Evolutionary conservation across 495 filamentous ascomycete species (phyloP).

Genomic region (Penicillium odoratum): DNA sequence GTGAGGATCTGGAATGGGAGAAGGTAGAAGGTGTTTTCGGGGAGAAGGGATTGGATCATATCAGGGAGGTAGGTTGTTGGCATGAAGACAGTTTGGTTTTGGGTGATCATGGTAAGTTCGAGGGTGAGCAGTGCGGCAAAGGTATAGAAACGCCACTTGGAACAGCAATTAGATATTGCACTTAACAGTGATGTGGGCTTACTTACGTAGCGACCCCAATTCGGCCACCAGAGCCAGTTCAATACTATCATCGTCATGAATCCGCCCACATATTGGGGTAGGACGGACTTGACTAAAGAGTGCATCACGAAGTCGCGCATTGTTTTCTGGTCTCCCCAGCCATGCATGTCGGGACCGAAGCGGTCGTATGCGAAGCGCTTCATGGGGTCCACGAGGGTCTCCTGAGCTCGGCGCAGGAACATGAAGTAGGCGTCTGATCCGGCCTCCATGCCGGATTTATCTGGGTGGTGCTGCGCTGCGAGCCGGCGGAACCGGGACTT

Average conservation of each 20-base stretch:
- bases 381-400: slow-evolving; percentile 75
- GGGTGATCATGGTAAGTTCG: slow-evolving; percentile 72
- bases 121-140: slow-evolving; percentile 67
- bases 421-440: slow-evolving; percentile 67
- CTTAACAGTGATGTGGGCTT: too few relatives aligned
- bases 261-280: slow-evolving; percentile 66
- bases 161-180: not conserved
- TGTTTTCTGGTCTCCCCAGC: slow-evolving; percentile 68
- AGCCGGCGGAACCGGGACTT: slow-evolving; percentile 85
- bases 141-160: slow-evolving; percentile 81
- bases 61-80: slow-evolving; percentile 33
- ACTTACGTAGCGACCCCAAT: slow-evolving; percentile 70
- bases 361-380: slow-evolving; percentile 91
- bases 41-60: slow-evolving; percentile 56
- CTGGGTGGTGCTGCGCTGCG: slow-evolving; percentile 83
- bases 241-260: slow-evolving; percentile 64
- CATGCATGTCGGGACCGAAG: slow-evolving; percentile 74
- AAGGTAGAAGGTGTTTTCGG: slow-evolving; percentile 55
- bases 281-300: slow-evolving; percentile 54
- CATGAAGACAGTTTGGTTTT: slow-evolving; percentile 49
- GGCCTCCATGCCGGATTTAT: slow-evolving; percentile 60
- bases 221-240: slow-evolving; percentile 75
- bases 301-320: slow-evolving; percentile 69
- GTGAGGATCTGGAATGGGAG: slow-evolving; percentile 85
- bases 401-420: slow-evolving; percentile 76